Conservation (phyloP, 2,329 filamentous ascomycete genomes). For the Leptographium wingfieldii region DNA sequence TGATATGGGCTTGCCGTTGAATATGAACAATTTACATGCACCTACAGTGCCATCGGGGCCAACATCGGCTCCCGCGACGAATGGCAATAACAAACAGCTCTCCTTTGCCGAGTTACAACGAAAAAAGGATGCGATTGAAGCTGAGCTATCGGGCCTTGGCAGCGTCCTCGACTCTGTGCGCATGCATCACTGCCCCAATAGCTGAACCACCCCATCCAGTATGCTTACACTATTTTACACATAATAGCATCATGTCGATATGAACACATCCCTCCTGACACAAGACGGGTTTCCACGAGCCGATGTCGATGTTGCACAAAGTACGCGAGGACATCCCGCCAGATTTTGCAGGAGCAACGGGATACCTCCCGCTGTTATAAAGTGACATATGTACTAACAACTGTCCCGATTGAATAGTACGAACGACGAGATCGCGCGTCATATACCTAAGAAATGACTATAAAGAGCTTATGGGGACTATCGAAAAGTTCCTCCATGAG, state of each 20-base stretch:
- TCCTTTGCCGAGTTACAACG: slow-evolving; percentile 69
- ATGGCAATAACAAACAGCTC: slow-evolving; percentile 50
- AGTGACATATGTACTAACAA: not conserved
- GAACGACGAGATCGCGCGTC: slow-evolving; percentile 83
- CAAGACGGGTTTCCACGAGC: slow-evolving; percentile 84
- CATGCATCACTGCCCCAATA: too few relatives aligned
- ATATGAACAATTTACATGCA: slow-evolving; percentile 45
- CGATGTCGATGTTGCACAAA: slow-evolving; percentile 91
- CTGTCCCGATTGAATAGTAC: slow-evolving; percentile 41
- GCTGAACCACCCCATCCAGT: not conserved
- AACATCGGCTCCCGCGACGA: slow-evolving; percentile 45
- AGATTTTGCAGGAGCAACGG: not conserved
- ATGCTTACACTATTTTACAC: not conserved
- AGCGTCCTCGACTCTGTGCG: slow-evolving; percentile 78
- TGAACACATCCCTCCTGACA: slow-evolving; percentile 79
- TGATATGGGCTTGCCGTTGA: slow-evolving; percentile 22
- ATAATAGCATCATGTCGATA: slow-evolving; percentile 72
- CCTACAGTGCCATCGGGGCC: slow-evolving; percentile 61
- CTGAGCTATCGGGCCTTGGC: slow-evolving; percentile 73
- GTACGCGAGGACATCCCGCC: slow-evolving; percentile 34
- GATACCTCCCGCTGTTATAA: not conserved
- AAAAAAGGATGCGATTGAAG: slow-evolving; percentile 75
- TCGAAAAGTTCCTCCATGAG: slow-evolving; percentile 79
- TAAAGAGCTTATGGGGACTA: slow-evolving; percentile 69
- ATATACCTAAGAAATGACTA: slow-evolving; percentile 88